Evolutionary conservation across 2,329 filamentous ascomycete species (phyloP).

Genomic region (Teratosphaeria viscida): DNA sequence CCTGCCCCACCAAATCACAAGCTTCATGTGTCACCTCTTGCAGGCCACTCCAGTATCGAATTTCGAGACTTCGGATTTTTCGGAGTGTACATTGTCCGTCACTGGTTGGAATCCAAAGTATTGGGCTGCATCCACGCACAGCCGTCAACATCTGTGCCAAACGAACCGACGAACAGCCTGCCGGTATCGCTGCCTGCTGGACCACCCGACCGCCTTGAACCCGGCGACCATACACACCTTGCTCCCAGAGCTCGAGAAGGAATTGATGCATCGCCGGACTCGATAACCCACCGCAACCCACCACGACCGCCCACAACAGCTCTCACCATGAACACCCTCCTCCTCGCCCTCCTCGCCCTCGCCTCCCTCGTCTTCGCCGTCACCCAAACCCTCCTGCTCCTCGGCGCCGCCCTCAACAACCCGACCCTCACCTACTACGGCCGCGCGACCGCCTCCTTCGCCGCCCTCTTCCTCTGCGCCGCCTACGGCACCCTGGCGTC

Average conservation of each 20-base stretch:
- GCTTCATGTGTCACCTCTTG: neutral
- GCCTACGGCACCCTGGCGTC: conserved; percentile 68
- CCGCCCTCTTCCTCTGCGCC: conserved; percentile 37
- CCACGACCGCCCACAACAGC: neutral
- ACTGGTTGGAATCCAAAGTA: neutral
- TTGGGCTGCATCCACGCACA: neutral
- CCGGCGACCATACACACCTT: neutral
- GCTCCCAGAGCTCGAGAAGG: neutral
- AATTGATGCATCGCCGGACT: neutral
- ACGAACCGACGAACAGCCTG: neutral
- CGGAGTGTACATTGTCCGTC: neutral
- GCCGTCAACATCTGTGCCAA: neutral
- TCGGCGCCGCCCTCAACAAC: conserved; percentile 20
- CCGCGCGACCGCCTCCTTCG: conserved; percentile 42
- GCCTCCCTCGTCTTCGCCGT: conserved; percentile 19
- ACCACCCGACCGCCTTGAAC: neutral
- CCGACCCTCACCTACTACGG: conserved; percentile 51
- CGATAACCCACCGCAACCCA: neutral
- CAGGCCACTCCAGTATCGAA: neutral
- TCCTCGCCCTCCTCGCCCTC: conserved; percentile 18
- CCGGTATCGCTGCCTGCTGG: neutral
- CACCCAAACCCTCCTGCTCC: conserved; percentile 26
- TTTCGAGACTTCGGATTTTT: neutral
- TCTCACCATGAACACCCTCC: conserved; percentile 11
- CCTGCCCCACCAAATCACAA: neutral